A percentile compares a stretch with the other conserved stretches of the same genome.
Conservation (phyloP, 352 stramenopile species). For the Phytophthora sp. region DNA sequence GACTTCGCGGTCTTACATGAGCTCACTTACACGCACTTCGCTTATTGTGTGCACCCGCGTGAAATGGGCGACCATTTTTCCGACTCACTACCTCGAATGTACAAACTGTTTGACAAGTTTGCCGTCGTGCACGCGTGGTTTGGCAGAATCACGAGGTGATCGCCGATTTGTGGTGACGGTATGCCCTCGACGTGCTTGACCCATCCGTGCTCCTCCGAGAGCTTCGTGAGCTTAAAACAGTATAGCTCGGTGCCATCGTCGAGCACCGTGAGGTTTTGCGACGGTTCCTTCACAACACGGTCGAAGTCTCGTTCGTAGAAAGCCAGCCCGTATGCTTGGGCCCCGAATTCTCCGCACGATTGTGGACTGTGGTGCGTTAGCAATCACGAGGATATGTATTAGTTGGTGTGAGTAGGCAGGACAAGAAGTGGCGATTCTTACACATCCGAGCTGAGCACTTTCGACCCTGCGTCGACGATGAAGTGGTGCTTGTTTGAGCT, state of each 20-base stretch:
- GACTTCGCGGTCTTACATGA: too few species aligned
- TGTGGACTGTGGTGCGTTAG: too few species aligned
- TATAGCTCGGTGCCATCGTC: slow-evolving; percentile 44
- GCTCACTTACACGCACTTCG: too few species aligned
- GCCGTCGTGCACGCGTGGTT: slow-evolving; percentile 75
- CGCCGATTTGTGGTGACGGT: slow-evolving; percentile 50
- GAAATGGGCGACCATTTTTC: slow-evolving; percentile 64
- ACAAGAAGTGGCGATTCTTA: too few species aligned
- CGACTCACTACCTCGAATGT: slow-evolving; percentile 49
- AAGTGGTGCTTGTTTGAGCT: slow-evolving; percentile 79
- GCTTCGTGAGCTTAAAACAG: slow-evolving; percentile 71
- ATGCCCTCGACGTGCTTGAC: slow-evolving; percentile 64
- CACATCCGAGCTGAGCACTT: slow-evolving; percentile 73
- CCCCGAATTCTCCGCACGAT: slow-evolving; percentile 48
- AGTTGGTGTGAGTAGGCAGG: too few species aligned
- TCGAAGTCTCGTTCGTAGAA: slow-evolving; percentile 78
- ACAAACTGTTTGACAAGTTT: slow-evolving; percentile 73
- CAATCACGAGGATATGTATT: too few species aligned
- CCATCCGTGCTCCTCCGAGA: slow-evolving; percentile 83
- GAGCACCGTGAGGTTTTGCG: slow-evolving; percentile 37
- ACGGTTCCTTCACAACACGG: slow-evolving; percentile 54
- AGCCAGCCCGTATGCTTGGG: slow-evolving; percentile 61
- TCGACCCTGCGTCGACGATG: slow-evolving; percentile 76
- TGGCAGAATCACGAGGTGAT: slow-evolving; percentile 65
- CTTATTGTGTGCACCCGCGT: slow-evolving; percentile 63